These are phyloP conservation scores for Jasminum sambac DNA, from an alignment of 257 asterid genomes.

Conservation along the genomic window DNA sequence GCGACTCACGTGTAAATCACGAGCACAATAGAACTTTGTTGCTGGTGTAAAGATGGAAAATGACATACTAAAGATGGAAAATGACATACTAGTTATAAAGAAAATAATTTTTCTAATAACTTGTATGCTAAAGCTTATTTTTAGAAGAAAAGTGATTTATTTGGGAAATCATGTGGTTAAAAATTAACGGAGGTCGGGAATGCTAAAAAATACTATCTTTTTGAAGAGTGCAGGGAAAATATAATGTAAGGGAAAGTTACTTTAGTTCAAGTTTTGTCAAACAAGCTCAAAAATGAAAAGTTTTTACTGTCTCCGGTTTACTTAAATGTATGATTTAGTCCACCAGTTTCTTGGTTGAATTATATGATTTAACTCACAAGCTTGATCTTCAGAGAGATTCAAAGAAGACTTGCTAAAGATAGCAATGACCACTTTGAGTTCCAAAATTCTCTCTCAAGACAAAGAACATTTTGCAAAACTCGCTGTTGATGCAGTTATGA, in stretches of 20 bases:
- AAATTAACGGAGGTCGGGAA: no score
- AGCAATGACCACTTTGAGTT: constrained; percentile 92
- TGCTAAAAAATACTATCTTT: no score
- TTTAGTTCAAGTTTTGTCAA: no score
- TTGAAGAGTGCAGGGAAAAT: no score
- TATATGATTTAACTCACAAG: background rate
- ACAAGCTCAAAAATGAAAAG: background rate
- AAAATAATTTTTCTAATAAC: background rate
- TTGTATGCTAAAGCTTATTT: no score
- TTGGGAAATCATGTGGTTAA: no score
- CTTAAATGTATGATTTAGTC: constrained; percentile 1
- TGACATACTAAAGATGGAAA: background rate
- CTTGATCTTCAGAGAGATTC: constrained; percentile 59
- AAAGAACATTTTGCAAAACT: constrained; percentile 82
- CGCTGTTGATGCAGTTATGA: constrained; percentile 92
- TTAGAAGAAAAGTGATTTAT: no score
- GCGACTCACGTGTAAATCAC: constrained; percentile 5
- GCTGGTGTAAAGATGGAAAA: background rate
- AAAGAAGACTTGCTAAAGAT: constrained; percentile 74
- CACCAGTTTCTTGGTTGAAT: constrained; percentile 2
- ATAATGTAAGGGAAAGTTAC: no score
- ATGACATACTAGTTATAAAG: background rate
- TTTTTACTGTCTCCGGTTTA: background rate
- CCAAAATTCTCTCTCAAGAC: constrained; percentile 91
- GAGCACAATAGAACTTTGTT: background rate